These are phyloP conservation scores for Penicillium digitatum DNA, from an alignment of 2,329 filamentous ascomycete species.

Conservation along the genomic window DNA sequence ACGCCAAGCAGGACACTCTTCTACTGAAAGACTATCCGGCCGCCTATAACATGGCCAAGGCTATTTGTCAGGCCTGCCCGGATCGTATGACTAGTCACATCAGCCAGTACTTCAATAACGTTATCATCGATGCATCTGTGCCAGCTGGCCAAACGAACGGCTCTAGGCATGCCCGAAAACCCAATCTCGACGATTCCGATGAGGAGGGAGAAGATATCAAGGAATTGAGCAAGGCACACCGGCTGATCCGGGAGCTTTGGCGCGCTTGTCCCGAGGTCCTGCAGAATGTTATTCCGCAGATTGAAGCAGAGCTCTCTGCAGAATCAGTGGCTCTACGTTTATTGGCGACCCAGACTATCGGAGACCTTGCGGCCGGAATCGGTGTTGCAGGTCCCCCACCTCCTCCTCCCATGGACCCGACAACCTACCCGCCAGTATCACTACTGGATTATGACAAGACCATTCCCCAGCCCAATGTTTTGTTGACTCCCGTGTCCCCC, in stretches of 20 bases:
- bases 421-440: constrained; percentile 68
- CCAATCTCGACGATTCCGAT: constrained; percentile 58
- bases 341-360: constrained; percentile 87
- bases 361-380: constrained; percentile 91
- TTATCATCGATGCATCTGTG: constrained; percentile 81
- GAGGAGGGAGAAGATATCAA: constrained; percentile 78
- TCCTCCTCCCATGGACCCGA: constrained; percentile 67
- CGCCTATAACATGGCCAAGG: constrained; percentile 94
- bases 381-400: constrained; percentile 83
- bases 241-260: constrained; percentile 87
- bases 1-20: constrained; percentile 76
- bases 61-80: constrained; percentile 79
- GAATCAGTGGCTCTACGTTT: constrained; percentile 83
- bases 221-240: constrained; percentile 85
- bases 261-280: constrained; percentile 82
- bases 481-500: constrained; percentile 79
- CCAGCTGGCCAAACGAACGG: constrained; percentile 56
- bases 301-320: constrained; percentile 86
- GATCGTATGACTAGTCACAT: constrained; percentile 95
- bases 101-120: constrained; percentile 94
- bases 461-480: constrained; percentile 55
- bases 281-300: constrained; percentile 86
- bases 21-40: constrained; percentile 83
- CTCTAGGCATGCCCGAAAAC: constrained; percentile 42
- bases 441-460: constrained; percentile 47